phyloP scores from a whole-genome alignment of 2,329 filamentous ascomycete genomes.

The Myriosclerotinia curreyana region DNA sequence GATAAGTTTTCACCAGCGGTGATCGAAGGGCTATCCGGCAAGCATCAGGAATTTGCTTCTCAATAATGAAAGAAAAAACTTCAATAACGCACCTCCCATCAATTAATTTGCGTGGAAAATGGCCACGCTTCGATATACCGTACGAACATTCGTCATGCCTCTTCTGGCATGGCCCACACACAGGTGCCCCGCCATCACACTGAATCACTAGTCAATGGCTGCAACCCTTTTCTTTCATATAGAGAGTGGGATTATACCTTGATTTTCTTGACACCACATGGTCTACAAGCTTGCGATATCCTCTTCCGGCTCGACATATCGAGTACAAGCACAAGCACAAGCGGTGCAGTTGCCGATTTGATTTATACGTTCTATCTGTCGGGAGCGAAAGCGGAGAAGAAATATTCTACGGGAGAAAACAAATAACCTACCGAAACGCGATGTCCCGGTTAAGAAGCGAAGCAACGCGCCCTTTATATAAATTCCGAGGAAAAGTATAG shows the following conservation, averaged over 20 bases:
- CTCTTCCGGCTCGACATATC: constrained; percentile 30
- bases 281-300: constrained; percentile 36
- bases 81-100: constrained; percentile 27
- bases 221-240: neutral
- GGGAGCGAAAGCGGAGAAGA: neutral
- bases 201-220: constrained; percentile 23
- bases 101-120: constrained; percentile 12
- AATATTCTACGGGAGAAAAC: constrained; percentile 12
- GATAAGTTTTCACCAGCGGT: constrained; percentile 10
- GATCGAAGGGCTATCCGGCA: constrained; percentile 5
- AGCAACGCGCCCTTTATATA: too few relatives aligned
- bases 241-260: constrained; percentile 27
- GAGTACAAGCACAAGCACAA: neutral
- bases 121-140: constrained; percentile 34
- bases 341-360: neutral
- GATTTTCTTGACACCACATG: constrained; percentile 35
- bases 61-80: neutral
- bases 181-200: constrained; percentile 36
- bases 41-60: neutral
- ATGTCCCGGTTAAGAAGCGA: neutral
- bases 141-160: constrained; percentile 34
- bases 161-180: constrained; percentile 32
- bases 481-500: neutral
- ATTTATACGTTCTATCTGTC: neutral
- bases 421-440: neutral